phyloP scores from a whole-genome alignment of 345 rosid genomes.

The Theobroma cacao region DNA sequence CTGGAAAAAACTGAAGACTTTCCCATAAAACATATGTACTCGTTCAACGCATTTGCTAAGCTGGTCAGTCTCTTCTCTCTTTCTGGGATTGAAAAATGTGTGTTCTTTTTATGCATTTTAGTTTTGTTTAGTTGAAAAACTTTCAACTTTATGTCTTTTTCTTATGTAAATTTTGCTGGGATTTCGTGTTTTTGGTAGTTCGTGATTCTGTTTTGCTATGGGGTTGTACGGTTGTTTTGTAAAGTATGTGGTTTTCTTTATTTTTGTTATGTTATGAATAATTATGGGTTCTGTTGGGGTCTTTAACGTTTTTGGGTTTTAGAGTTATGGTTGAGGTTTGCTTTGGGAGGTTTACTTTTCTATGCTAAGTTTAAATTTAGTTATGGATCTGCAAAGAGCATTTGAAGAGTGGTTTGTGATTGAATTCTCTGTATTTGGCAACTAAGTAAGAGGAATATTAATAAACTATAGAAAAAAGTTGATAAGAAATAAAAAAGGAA shows the following conservation, averaged over 20 bases:
- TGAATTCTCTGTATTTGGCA: not conserved
- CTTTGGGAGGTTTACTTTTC: slow-evolving; percentile 8
- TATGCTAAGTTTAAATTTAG: slow-evolving; percentile 10
- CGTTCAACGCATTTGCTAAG: slow-evolving; percentile 16
- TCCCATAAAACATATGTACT: not conserved
- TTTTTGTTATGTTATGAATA: not conserved
- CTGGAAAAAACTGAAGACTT: not conserved
- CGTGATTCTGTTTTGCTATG: not conserved
- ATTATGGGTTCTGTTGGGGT: slow-evolving; percentile 1
- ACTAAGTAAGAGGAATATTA: not conserved
- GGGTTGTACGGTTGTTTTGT: slow-evolving; percentile 1
- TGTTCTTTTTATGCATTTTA: slow-evolving; percentile 11
- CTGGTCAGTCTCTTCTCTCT: slow-evolving; percentile 23
- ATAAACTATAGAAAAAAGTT: not conserved
- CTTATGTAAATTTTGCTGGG: not conserved
- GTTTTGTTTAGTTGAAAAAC: not conserved
- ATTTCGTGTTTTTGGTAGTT: not conserved
- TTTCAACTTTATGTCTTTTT: not conserved
- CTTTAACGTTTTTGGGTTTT: not conserved
- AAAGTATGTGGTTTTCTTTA: not conserved
- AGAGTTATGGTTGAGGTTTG: slow-evolving; percentile 19
- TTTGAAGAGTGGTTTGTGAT: slow-evolving; percentile 16
- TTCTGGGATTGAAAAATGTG: not conserved
- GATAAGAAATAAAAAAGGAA: not conserved
- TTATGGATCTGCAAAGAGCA: slow-evolving; percentile 17